Evolutionary conservation across 441 rosid genomes (phyloP).

Genomic region (Manihot esculenta): DNA sequence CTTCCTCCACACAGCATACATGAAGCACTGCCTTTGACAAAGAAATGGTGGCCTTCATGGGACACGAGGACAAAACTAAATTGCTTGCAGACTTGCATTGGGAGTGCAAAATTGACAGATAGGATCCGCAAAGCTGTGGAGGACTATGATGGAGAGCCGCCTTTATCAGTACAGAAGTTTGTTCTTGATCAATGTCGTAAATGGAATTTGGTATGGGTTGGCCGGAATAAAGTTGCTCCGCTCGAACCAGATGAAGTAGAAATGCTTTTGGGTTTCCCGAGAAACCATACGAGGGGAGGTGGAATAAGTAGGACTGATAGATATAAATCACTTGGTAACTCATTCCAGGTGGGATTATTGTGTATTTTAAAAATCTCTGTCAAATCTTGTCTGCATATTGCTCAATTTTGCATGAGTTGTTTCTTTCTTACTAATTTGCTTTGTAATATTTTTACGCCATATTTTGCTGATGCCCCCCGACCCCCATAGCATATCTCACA

Average conservation of each 20-base stretch:
- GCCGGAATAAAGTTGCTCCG: constrained; percentile 78
- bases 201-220: constrained; percentile 98
- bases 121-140: constrained; percentile 66
- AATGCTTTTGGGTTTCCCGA: constrained; percentile 84
- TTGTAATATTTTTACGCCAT: not conserved
- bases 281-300: constrained; percentile 88
- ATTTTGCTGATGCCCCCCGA: not conserved
- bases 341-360: constrained; percentile 63
- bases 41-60: constrained; percentile 92
- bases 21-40: constrained; percentile 75
- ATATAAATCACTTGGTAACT: constrained; percentile 82
- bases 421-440: not conserved
- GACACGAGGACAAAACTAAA: constrained; percentile 70
- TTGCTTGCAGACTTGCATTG: constrained; percentile 65
- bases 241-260: constrained; percentile 91
- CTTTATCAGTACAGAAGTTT: constrained; percentile 40
- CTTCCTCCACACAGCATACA: constrained; percentile 59
- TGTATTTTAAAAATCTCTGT: not conserved
- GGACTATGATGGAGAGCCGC: constrained; percentile 47
- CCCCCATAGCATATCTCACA: not conserved
- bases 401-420: not conserved
- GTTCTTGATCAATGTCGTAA: constrained; percentile 64
- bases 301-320: constrained; percentile 77
- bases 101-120: constrained; percentile 65
- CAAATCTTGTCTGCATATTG: not conserved